Evolutionary conservation across 2,329 filamentous ascomycete species (phyloP), one percentile per base, ranked within the genome.

Genomic region (Colletotrichum spaethianum): DNA sequence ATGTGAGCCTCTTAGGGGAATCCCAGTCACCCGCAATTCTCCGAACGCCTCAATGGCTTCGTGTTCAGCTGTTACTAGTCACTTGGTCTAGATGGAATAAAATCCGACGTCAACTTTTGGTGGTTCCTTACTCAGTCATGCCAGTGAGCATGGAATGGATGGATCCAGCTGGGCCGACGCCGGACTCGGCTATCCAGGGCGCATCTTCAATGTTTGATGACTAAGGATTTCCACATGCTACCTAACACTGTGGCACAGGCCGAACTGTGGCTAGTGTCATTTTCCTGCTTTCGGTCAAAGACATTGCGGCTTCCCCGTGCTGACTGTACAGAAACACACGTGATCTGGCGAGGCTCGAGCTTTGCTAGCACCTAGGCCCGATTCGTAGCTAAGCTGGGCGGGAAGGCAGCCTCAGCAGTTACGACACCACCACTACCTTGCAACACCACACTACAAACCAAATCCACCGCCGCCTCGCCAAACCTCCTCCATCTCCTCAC

Each of bases 341-440:
- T 74, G 73, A 74, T 50, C 44, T 40, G 31, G 52, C 67, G 63
- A 71, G 74, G 73, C 73, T 74, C 61, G 67, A 74, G 74, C 74
- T 75, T 65, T 52, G 52, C 61, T 70, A 63, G 55, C 60, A 52
- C 68, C 72, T 74, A 70, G 57, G 66, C 70, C 71, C 73, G 42
- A 67, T 70, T 66, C 65, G 74, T 67, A 72, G 68, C 67, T 70
- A 44, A 73, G 60, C 69, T 73, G 66, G 70, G 56, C 67, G 67
- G 64, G 75, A 77, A 78, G 76, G 76, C 76, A 78, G 76, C 76
- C 75, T 77, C 73, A 74, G 73, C 67, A 69, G 75, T 69, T 72
- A 74, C 74, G 70, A 76, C 67, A 74, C 65, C 64, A 74, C 71
- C 55, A 70, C 36, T 56, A 60, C 59, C 63, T 31, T 63, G 33